Base-by-base conservation (phyloP, 2,329 filamentous ascomycete species). In the Aureobasidium pullulans region DNA sequence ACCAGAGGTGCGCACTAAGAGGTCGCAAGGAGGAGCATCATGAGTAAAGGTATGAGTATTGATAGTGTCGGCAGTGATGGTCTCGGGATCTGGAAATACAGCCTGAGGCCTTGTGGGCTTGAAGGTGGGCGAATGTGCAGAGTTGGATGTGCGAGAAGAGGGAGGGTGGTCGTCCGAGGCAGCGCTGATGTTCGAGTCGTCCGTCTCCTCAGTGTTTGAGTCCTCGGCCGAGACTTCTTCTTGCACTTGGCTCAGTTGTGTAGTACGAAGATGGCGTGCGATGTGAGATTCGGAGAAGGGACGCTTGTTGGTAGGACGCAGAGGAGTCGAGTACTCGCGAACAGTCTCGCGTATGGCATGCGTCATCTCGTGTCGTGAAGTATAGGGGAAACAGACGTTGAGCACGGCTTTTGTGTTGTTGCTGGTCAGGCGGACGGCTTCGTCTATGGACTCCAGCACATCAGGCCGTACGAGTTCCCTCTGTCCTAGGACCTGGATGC, bases 351-450 rank as follows among this genome's bases (percentile, higher is more conserved):
- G 87, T 65, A 99, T 89, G 6, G 93, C 90, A 3, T 88, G 85
- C 0, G 93, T 95, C 65, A 99, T 97, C 71, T 99, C 94, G 68
- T 96, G 91, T 64, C 94, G 84, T 4, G 92, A 96, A 0, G 94
- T 97, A 70, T 99, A 99, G 0, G 94, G 94, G 69, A 97, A 97
- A 77, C 94, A 99, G 63, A 99, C 91, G 71, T 99, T 99, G 54
- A 99, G 78, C 32, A 88, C 81, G 43, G 85, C 84, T 61, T 79
- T 81, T 63, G 86, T 88, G 72, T 99, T 97, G 68, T 89, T 81
- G 70, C 86, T 89, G 23, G 94, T 99, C 79, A 94, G 83, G 40
- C 90, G 84, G 32, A 92, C 88, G 6, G 93, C 92, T 65, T 83
- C 85, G 69, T 96, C 90, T 44, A 97, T 88, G 2, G 92, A 90